Percentiles rank a stretch among this genome's conserved stretches.
phyloP scores from a whole-genome alignment of 805 yeast genomes.

The Yamadazyma endophytica region DNA sequence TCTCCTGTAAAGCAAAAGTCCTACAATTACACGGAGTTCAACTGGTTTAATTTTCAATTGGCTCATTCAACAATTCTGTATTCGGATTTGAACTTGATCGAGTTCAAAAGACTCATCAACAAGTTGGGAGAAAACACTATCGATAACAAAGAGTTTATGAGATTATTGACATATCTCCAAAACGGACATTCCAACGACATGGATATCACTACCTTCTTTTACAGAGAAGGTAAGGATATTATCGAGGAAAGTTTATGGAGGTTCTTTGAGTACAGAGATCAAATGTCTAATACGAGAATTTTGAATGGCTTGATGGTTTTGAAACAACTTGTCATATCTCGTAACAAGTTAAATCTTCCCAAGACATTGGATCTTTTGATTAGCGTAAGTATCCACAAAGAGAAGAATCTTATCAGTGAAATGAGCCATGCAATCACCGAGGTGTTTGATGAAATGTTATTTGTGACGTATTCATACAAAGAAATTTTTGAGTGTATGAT shows the following conservation, averaged over 20 bases:
- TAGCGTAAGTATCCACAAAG: slow-evolving; percentile 11
- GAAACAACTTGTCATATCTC: slow-evolving; percentile 32
- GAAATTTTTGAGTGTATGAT: too few species aligned
- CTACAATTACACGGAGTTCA: slow-evolving; percentile 28
- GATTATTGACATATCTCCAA: slow-evolving; percentile 14
- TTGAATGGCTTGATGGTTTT: slow-evolving; percentile 31
- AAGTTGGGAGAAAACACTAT: slow-evolving; percentile 6
- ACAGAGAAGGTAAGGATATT: slow-evolving; percentile 12
- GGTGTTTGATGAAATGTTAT: slow-evolving; percentile 11
- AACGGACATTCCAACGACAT: slow-evolving; percentile 10
- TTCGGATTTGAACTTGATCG: slow-evolving; percentile 3
- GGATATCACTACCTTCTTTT: slow-evolving; percentile 13
- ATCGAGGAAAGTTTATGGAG: slow-evolving; percentile 16
- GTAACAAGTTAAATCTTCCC: slow-evolving; percentile 14
- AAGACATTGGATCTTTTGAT: slow-evolving; percentile 22
- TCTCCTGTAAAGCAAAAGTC: slow-evolving; percentile 32
- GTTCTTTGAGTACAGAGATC: slow-evolving; percentile 5
- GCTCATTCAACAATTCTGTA: slow-evolving; percentile 13
- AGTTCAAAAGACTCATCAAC: slow-evolving; percentile 5
- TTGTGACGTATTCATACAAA: too few species aligned
- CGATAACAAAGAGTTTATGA: slow-evolving; percentile 3
- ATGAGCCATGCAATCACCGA: slow-evolving; percentile 12
- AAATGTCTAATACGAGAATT: slow-evolving; percentile 8
- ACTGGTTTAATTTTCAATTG: slow-evolving; percentile 39
- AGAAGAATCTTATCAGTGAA: slow-evolving; percentile 15